Conservation (phyloP, 257 asterid genomes). For the Coffea eugenioides region DNA sequence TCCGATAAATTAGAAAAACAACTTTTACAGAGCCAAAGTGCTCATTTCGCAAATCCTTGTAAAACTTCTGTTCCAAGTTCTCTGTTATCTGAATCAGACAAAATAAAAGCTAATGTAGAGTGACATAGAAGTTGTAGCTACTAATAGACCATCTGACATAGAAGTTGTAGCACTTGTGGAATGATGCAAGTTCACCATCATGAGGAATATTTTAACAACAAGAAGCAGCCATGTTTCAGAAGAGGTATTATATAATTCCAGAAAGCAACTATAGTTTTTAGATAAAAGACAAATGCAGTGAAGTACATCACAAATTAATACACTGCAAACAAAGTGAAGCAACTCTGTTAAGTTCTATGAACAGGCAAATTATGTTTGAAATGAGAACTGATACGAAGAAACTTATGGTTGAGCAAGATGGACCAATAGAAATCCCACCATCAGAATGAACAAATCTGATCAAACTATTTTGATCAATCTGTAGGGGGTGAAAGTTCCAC, state of each 20-base stretch:
- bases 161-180: not conserved
- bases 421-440: not conserved
- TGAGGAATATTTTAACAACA: not conserved
- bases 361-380: not conserved
- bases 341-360: not conserved
- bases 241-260: not conserved
- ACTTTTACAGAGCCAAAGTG: constrained; percentile 45
- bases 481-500: not conserved
- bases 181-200: not conserved
- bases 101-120: constrained; percentile 8
- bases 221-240: not conserved
- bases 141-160: not conserved
- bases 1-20: constrained; percentile 41
- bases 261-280: not conserved
- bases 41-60: constrained; percentile 45
- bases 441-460: not conserved
- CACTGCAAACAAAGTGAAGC: not conserved
- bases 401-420: not conserved
- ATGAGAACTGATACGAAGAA: not conserved
- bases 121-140: not conserved
- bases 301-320: not conserved
- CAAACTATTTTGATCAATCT: not conserved
- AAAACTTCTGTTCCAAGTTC: constrained; percentile 48
- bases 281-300: not conserved
- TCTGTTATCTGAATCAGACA: constrained; percentile 39